A percentile compares a stretch with the other conserved stretches of the same genome.
Evolutionary conservation across 1,284 basidiomycete species (phyloP).

Genomic region (Exsudoporus floridanus): DNA sequence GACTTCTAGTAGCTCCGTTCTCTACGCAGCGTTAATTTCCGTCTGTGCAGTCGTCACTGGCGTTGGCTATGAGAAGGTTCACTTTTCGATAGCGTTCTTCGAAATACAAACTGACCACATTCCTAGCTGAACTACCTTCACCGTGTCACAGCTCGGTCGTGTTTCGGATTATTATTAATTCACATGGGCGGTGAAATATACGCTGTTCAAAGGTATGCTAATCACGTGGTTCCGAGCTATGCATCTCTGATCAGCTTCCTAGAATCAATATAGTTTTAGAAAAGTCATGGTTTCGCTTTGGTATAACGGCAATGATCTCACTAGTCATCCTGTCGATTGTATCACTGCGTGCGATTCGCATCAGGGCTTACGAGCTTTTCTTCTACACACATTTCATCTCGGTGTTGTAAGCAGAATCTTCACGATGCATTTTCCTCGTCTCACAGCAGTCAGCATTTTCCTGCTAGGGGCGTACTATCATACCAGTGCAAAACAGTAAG

Average conservation of each 20-base stretch:
- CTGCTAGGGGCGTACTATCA: constrained; percentile 46
- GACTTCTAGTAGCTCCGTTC: background rate
- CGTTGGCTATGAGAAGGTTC: constrained; percentile 57
- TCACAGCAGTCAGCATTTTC: constrained; percentile 36
- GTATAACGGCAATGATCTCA: constrained; percentile 39
- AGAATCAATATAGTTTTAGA: constrained; percentile 7
- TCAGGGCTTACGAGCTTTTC: constrained; percentile 49
- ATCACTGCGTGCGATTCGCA: constrained; percentile 46
- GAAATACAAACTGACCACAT: constrained; percentile 1
- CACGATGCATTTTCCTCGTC: background rate
- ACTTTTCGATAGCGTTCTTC: background rate
- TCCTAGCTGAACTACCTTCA: constrained; percentile 51
- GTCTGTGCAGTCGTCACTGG: constrained; percentile 52
- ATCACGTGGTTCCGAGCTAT: background rate
- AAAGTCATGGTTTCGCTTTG: constrained; percentile 40
- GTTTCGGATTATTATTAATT: constrained; percentile 50
- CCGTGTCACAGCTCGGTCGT: constrained; percentile 49
- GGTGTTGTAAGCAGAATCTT: constrained; percentile 38
- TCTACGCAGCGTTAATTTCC: background rate
- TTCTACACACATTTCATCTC: constrained; percentile 42
- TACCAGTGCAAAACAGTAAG: constrained; percentile 16
- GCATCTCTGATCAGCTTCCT: constrained; percentile 1
- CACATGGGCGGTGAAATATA: constrained; percentile 46
- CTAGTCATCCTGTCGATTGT: constrained; percentile 42
- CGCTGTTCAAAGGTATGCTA: constrained; percentile 8